Evolutionary conservation across 139 green algal species (phyloP), one percentile per base, ranked within the genome.

Genomic region (Coccomyxa sp.): DNA sequence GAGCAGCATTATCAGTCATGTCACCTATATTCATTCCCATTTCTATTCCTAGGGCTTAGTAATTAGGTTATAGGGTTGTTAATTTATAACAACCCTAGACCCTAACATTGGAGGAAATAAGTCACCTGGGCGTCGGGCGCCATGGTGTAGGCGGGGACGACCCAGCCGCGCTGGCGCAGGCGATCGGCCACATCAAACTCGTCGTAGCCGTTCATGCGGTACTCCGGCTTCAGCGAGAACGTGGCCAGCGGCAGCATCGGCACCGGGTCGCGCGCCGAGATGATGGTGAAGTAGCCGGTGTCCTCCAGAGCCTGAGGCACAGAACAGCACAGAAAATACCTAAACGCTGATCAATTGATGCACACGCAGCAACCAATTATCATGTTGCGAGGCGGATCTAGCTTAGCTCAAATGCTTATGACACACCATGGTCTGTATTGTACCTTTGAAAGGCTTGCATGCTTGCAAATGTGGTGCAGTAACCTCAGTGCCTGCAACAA

Each of bases 71-170:
- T 68, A 32, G 84, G 79, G 13, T 12, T 80, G 68, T n/a, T 51
- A 13, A 58, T 11, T 67, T 67, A 77, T 16, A 77, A 38, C 23
- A 77, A 14, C 17, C 71, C 13, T 16, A 32, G 23, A 18, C 25
- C 13, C 13, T 77, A 13, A 14, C 25, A 51, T 77, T 18, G 23
- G 71, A 77, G 23, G 74, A 31, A 63, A 0, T 27, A n/a, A 31
- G 15, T 28, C 60, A 68, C 59, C 78, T 87, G 82, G 1, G 86
- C 87, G 51, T 91, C 86, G 13, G 86, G 85, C 0, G 91, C 88
- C 85, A 95, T 89, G 23, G 86, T 88, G 86, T 95, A 96, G 18
- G 91, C 90, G 9, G 92, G 92, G 79, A 96, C 77, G 38, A 94
- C 88, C 92, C 92, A 96, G 51, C 91, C 90, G 16, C 82, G 66